Conservation (phyloP, 257 asterid genomes). For the Scutellaria barbata region DNA sequence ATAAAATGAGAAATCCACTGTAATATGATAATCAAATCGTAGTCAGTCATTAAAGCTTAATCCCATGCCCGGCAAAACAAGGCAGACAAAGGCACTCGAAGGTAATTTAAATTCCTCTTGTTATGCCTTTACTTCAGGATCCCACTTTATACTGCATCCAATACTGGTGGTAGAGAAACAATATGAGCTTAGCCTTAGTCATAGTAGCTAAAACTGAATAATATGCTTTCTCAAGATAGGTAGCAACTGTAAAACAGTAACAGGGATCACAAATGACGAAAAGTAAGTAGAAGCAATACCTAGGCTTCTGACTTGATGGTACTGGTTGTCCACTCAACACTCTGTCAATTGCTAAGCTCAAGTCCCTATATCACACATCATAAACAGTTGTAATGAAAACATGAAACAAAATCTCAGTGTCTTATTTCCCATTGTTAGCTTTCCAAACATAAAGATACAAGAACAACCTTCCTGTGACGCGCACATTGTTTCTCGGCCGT, state of each 20-base stretch:
- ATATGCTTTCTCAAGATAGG: not conserved
- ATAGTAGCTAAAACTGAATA: slow-evolving; percentile 9
- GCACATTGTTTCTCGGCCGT: slow-evolving; percentile 67
- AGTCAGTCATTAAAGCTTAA: slow-evolving; percentile 22
- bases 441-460: slow-evolving; percentile 15
- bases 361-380: slow-evolving; percentile 57
- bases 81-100: slow-evolving; percentile 36
- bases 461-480: slow-evolving; percentile 81
- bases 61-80: slow-evolving; percentile 27
- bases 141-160: slow-evolving; percentile 97
- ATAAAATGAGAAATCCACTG: not conserved
- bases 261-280: not conserved
- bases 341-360: slow-evolving; percentile 81
- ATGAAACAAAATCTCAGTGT: not conserved
- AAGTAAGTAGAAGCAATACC: slow-evolving; percentile 46
- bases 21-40: slow-evolving; percentile 17
- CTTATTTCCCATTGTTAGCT: not conserved
- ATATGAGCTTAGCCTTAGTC: slow-evolving; percentile 21
- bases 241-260: slow-evolving; percentile 12
- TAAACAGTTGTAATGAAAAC: slow-evolving; percentile 7
- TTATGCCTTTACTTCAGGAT: slow-evolving; percentile 56
- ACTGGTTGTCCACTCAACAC: slow-evolving; percentile 83
- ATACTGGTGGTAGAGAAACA: slow-evolving; percentile 49
- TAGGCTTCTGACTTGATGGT: slow-evolving; percentile 69
- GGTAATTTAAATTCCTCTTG: slow-evolving; percentile 21